Evolutionary conservation across 257 asterid species (phyloP), one percentile per base, ranked within the genome.

Genomic region (Cinchona pubescens): DNA sequence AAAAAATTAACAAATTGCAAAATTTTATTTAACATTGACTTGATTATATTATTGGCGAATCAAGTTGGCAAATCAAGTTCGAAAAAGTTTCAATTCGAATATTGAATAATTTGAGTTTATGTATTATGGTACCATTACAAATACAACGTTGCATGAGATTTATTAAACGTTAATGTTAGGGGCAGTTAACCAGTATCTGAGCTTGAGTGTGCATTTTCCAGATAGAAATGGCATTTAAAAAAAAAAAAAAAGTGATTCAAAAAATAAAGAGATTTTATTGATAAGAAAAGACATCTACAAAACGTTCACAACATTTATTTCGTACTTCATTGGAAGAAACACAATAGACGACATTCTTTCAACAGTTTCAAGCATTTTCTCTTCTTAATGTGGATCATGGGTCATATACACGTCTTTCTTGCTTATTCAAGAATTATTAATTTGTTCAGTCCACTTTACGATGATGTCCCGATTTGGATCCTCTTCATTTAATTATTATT

Each of bases 151-250:
- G 74, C 73, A 46, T 69, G 30, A 69, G 62, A n/a, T 56, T 56
- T 56, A n/a, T n/a, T n/a, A 7, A 23, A 56, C 16, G 10, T 23
- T n/a, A n/a, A n/a, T n/a, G n/a, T 12, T n/a, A 8, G 10, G 21
- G 37, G 30, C 7, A 25, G 15, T 23, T 56, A 27, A 27, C 37
- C 1, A 51, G 65, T 9, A 18, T 48, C 3, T n/a, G 19, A 1
- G 16, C 9, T 25, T 14, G 11, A 21, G 19, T 23, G 53, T 72
- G 76, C n/a, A n/a, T 67, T 72, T 12, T 72, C 67, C 67, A 72
- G 56, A 56, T 56, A n/a, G 76, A 72, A 40, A 38, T 58, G 76
- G 76, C 76, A 49, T 48, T 70, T 49, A 6, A 21, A 34, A 1
- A 42, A 48, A 67, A 67, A 42, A 23, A 18, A 32, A 62, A 62